phyloP scores from a whole-genome alignment of 345 rosid species.

The Eucalyptus regnans region DNA sequence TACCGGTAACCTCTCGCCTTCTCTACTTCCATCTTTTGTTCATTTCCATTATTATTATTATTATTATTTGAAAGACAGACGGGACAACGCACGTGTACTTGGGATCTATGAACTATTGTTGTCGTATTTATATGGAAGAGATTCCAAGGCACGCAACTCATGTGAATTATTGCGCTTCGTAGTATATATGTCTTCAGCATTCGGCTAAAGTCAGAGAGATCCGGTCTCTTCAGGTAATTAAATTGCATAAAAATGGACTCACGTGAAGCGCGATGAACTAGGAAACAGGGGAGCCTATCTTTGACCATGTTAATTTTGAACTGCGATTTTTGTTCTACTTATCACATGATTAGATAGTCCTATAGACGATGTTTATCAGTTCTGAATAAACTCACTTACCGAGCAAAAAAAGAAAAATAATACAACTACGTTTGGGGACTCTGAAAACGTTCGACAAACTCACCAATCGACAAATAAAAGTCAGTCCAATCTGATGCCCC shows the following conservation, averaged over 20 bases:
- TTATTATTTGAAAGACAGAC: neutral
- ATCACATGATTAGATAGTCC: neutral
- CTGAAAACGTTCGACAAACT: neutral
- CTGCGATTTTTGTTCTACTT: neutral
- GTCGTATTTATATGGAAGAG: neutral
- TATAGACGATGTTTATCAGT: neutral
- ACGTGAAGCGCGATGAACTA: neutral
- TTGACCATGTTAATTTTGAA: neutral
- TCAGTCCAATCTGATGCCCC: neutral
- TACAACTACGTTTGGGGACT: neutral
- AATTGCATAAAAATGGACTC: neutral
- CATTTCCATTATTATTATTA: too few relatives aligned
- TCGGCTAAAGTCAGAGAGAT: neutral
- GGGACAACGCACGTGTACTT: neutral
- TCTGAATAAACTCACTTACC: neutral
- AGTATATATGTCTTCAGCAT: neutral
- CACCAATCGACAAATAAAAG: neutral
- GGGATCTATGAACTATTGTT: neutral
- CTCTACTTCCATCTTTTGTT: neutral
- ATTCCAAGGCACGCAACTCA: neutral
- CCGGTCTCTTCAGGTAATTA: neutral
- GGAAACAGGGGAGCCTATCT: neutral
- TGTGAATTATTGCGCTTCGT: neutral
- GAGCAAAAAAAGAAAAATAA: neutral
- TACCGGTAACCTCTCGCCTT: constrained; percentile 13